phyloP scores from a whole-genome alignment of 108 stramenopile genomes.

The Aurantiochytrium sp. region DNA sequence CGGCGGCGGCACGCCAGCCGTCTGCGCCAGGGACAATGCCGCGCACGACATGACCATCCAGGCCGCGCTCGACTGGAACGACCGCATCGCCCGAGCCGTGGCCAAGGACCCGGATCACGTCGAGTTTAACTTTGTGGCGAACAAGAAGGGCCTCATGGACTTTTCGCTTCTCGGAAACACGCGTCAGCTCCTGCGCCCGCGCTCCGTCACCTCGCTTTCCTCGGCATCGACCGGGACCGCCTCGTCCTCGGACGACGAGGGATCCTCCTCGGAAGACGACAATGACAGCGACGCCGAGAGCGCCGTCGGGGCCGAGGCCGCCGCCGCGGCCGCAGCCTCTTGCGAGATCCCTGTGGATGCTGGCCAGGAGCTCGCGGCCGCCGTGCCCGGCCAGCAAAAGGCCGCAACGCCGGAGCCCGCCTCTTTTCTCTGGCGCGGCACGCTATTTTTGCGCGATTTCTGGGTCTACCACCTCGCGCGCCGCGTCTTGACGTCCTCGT shows the following conservation, averaged over 20 bases:
- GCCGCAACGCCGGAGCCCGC: too few relatives aligned
- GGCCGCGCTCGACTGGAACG: background rate
- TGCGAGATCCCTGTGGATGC: too few relatives aligned
- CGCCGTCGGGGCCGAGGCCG: background rate
- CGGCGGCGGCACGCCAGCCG: constrained; percentile 1
- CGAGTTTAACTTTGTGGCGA: constrained; percentile 26
- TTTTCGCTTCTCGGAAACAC: background rate
- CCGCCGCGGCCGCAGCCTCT: background rate
- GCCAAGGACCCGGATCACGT: background rate
- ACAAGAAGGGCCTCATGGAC: background rate
- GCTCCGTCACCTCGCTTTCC: background rate
- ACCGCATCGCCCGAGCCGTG: background rate
- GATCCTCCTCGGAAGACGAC: background rate
- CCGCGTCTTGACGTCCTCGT: background rate
- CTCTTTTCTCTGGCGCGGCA: background rate
- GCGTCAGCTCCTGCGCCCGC: background rate
- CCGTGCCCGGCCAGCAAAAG: too few relatives aligned
- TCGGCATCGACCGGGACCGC: background rate
- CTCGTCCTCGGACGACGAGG: background rate
- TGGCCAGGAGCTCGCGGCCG: too few relatives aligned
- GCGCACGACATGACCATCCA: constrained; percentile 7
- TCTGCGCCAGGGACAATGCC: constrained; percentile 2
- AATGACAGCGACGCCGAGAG: background rate
- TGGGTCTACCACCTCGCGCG: background rate
- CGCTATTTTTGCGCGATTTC: background rate